These are phyloP conservation scores for Naganishia kalamii DNA, from an alignment of 768 basidiomycete species.

Conservation along the genomic window DNA sequence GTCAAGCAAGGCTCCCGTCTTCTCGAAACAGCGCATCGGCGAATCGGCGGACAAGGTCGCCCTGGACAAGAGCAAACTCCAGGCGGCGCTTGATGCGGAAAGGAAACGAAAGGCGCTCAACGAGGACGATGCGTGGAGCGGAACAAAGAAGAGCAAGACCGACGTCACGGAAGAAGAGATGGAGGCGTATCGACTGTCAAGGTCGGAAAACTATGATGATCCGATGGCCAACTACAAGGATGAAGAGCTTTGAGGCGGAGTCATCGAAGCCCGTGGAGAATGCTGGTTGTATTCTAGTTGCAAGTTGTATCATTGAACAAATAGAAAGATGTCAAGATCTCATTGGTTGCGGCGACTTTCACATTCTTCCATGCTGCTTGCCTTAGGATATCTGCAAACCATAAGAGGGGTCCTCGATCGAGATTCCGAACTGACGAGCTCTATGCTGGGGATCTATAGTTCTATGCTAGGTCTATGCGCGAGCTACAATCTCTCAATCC, in stretches of 20 bases:
- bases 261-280: not conserved
- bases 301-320: conserved; percentile 5
- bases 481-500: not conserved
- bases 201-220: conserved; percentile 62
- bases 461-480: not conserved
- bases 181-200: conserved; percentile 79
- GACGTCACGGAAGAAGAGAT: conserved; percentile 77
- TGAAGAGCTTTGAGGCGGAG: conserved; percentile 25
- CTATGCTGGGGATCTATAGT: not conserved
- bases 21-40: conserved; percentile 69
- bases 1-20: conserved; percentile 51
- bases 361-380: too few relatives aligned
- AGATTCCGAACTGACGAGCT: not conserved
- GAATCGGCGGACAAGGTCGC: conserved; percentile 64
- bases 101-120: conserved; percentile 62
- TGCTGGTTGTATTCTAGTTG: conserved; percentile 1
- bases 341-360: too few relatives aligned
- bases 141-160: conserved; percentile 54
- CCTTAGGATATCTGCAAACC: too few relatives aligned
- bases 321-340: not conserved
- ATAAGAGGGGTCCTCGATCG: too few relatives aligned
- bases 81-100: conserved; percentile 67
- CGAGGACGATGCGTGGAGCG: conserved; percentile 52
- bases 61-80: conserved; percentile 64
- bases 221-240: conserved; percentile 92